Conservation (phyloP, 345 rosid genomes). For the Leavenworthia alabamica region DNA sequence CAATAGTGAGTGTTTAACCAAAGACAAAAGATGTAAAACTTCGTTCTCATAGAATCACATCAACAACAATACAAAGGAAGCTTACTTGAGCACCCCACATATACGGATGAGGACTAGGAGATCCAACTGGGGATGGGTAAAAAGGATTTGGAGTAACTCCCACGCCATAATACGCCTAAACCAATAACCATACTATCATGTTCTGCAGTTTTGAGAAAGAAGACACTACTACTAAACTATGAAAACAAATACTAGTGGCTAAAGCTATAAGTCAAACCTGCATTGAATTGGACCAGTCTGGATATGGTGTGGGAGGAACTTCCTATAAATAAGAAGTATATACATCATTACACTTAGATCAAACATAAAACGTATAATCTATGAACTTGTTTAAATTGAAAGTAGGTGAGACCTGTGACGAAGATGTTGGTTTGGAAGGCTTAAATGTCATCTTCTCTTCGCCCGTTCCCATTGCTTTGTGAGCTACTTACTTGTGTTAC, state of each 20-base stretch:
- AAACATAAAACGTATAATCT: background rate
- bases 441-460: constrained; percentile 68
- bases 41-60: background rate
- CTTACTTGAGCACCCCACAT: constrained; percentile 89
- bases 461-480: constrained; percentile 51
- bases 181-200: constrained; percentile 13
- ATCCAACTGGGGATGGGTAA: constrained; percentile 78
- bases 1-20: background rate
- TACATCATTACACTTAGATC: background rate
- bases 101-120: constrained; percentile 86
- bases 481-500: background rate
- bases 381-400: background rate
- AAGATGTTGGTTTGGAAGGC: constrained; percentile 63
- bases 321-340: constrained; percentile 42
- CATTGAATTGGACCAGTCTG: constrained; percentile 88
- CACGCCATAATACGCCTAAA: constrained; percentile 84
- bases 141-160: constrained; percentile 82
- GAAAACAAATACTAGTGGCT: background rate
- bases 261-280: constrained; percentile 48
- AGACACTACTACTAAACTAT: background rate
- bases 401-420: constrained; percentile 53
- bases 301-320: constrained; percentile 55
- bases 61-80: background rate
- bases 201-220: constrained; percentile 1
- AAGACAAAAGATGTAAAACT: background rate